Evolutionary conservation across 2,329 filamentous ascomycete genomes (phyloP), one percentile per base, ranked within the genome.

Genomic region (Trematosphaeria pertusa): DNA sequence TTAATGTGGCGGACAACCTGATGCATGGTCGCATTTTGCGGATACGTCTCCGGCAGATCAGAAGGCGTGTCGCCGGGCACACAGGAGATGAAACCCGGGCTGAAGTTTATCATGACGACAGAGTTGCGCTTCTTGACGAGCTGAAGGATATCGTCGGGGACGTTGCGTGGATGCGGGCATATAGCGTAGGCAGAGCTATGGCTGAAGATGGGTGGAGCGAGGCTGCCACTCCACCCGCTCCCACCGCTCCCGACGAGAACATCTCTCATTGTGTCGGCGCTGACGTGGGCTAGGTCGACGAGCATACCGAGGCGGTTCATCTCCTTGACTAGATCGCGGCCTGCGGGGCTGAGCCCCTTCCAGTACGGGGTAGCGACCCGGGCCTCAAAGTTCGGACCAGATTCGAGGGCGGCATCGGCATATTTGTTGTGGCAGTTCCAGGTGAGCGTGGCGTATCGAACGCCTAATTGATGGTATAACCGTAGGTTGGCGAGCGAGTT

Each of bases 301-400:
- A 97, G 85, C 86, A 97, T 91, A 19, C 93, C 93, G 2, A 97
- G 77, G 3, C 93, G 83, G 69, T 97, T 97, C 92, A 97, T 97
- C 76, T 97, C 93, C 26, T 78, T 78, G 34, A 97, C 78, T 0
- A 97, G 74, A 10, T 78, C 68, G 40, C 83, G 81, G 4, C 93
- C 93, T 1, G 80, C 79, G 1, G 80, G 76, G 48, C 87, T 93
- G 1, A 97, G 78, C 2, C 93, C 93, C 41, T 81, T 76, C 83
- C 86, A 89, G 45, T 81, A 75, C 0, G 87, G 83, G 41, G 81
- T 77, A 15, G 75, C 74, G 1, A 76, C 65, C 7, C 50, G 68
- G 26, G 54, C 68, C 43, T 62, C 67, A 59, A 54, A 75, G 26
- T 65, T 73, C 41, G 39, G 42, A 1, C 82, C 80, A 21, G 75